Percentiles rank a stretch among this genome's conserved stretches.
Conservation (phyloP, 768 basidiomycete species). For the Collybia nuda region DNA sequence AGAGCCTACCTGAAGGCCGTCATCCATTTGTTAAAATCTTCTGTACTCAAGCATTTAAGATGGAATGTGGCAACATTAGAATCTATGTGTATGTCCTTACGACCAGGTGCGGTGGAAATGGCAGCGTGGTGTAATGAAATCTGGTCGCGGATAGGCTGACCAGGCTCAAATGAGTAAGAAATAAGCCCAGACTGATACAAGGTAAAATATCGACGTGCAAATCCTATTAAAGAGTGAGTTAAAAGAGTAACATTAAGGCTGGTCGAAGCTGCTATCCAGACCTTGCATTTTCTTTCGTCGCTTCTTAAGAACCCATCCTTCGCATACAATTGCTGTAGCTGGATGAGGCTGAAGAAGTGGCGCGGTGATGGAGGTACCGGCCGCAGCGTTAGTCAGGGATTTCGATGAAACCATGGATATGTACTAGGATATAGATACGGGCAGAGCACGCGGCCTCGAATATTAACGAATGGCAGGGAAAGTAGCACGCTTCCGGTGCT, state of each 20-base stretch:
- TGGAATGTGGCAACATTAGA: slow-evolving; percentile 78
- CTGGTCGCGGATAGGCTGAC: slow-evolving; percentile 70
- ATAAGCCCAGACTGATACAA: slow-evolving; percentile 69
- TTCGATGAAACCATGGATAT: not conserved
- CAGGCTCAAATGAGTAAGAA: slow-evolving; percentile 73
- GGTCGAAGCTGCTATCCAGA: slow-evolving; percentile 28
- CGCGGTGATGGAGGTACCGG: not conserved
- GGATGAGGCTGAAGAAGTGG: slow-evolving; percentile 6
- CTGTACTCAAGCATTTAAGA: slow-evolving; percentile 69
- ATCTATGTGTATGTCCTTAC: slow-evolving; percentile 82
- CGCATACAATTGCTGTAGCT: slow-evolving; percentile 37
- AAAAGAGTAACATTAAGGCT: not conserved
- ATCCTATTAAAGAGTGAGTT: slow-evolving; percentile 46
- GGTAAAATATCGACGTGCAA: slow-evolving; percentile 81
- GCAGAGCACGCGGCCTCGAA: too few species aligned
- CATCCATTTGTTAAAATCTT: slow-evolving; percentile 79
- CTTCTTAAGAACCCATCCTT: slow-evolving; percentile 88
- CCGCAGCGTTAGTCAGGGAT: not conserved
- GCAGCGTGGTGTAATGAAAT: slow-evolving; percentile 67
- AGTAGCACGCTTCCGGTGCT: too few species aligned
- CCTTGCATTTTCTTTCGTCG: slow-evolving; percentile 89
- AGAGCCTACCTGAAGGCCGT: slow-evolving; percentile 58
- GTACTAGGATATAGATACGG: too few species aligned
- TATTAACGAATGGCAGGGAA: too few species aligned
- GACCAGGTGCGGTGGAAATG: slow-evolving; percentile 71